Percentiles rank a stretch among this genome's conserved stretches.
These are phyloP conservation scores for Xylariomycetidae sp. DNA, from an alignment of 2,329 filamentous ascomycete species.

Conservation along the genomic window DNA sequence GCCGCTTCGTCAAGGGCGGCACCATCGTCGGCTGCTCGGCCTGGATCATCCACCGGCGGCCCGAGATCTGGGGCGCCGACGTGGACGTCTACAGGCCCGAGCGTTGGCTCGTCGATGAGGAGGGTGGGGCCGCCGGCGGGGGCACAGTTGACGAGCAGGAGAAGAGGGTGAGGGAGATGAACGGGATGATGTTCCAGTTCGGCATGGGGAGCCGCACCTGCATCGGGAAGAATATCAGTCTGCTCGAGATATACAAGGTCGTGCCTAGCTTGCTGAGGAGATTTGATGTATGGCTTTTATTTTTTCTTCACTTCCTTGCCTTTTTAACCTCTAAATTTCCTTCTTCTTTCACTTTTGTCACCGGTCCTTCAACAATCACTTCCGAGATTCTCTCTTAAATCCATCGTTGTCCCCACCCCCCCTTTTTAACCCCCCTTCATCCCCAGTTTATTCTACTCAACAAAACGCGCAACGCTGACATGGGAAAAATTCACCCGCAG, in stretches of 20 bases:
- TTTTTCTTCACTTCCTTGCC: too few relatives aligned
- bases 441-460: neutral
- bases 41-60: conserved; percentile 68
- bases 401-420: neutral
- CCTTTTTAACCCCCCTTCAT: neutral
- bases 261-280: conserved; percentile 57
- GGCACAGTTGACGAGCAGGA: conserved; percentile 34
- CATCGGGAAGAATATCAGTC: conserved; percentile 62
- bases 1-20: conserved; percentile 59
- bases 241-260: conserved; percentile 61
- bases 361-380: too few relatives aligned
- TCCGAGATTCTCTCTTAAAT: too few relatives aligned
- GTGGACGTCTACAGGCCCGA: conserved; percentile 64
- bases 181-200: conserved; percentile 67
- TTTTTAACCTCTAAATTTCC: too few relatives aligned
- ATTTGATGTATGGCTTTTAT: conserved; percentile 49
- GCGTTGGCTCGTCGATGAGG: conserved; percentile 53
- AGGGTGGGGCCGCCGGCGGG: conserved; percentile 16
- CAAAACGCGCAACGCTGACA: conserved; percentile 1
- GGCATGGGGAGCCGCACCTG: conserved; percentile 68
- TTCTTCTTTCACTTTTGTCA: neutral
- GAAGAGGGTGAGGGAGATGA: conserved; percentile 60
- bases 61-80: conserved; percentile 64
- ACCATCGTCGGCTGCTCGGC: conserved; percentile 72
- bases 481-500: conserved; percentile 27